Conservation (phyloP, 805 yeast genomes). For the Saccharomycodes ludwigii region DNA sequence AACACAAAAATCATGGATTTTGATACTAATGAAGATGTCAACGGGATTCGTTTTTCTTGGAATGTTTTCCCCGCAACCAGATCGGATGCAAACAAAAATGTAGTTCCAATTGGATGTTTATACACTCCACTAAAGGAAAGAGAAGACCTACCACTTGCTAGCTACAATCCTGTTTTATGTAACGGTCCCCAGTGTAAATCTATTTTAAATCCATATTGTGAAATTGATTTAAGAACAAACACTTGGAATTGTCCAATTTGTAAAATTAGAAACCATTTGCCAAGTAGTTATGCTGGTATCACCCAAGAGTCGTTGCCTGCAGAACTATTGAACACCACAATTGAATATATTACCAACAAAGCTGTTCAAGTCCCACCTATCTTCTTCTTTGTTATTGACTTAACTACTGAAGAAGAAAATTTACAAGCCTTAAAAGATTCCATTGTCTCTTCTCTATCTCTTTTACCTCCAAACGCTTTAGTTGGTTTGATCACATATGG, state of each 20-base stretch:
- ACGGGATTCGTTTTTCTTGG: conserved; percentile 71
- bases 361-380: conserved; percentile 80
- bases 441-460: conserved; percentile 56
- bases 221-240: conserved; percentile 61
- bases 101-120: conserved; percentile 86
- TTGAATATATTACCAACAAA: conserved; percentile 73
- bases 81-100: conserved; percentile 80
- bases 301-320: conserved; percentile 68
- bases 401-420: conserved; percentile 84
- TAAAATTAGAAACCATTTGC: conserved; percentile 63
- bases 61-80: conserved; percentile 81
- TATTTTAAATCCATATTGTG: conserved; percentile 77
- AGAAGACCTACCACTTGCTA: conserved; percentile 63
- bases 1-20: conserved; percentile 31
- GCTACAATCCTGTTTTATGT: conserved; percentile 79
- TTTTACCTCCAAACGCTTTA: conserved; percentile 82
- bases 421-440: conserved; percentile 74
- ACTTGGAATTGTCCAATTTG: conserved; percentile 85
- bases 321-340: conserved; percentile 65
- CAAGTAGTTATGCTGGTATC: conserved; percentile 68
- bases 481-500: conserved; percentile 80
- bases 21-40: conserved; percentile 55
- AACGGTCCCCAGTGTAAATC: conserved; percentile 68
- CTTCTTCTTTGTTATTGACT: conserved; percentile 74
- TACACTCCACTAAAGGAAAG: conserved; percentile 87